These are phyloP conservation scores for Aspergillus cejpii DNA, from an alignment of 2,329 filamentous ascomycete genomes.

Conservation along the genomic window DNA sequence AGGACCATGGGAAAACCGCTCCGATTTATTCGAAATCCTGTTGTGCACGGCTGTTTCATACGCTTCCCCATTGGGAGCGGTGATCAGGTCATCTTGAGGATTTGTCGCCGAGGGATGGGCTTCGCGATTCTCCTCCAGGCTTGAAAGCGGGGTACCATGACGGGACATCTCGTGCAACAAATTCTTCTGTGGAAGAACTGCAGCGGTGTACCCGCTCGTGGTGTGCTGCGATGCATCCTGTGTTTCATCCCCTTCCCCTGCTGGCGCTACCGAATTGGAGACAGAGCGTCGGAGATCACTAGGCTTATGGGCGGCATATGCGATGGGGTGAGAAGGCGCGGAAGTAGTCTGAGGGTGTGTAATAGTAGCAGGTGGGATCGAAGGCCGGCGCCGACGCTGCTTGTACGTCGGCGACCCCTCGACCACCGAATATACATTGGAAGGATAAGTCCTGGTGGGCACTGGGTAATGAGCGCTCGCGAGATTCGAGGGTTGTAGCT, in stretches of 20 bases:
- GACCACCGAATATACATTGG: conserved; percentile 87
- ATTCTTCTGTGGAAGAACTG: conserved; percentile 70
- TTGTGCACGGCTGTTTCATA: conserved; percentile 50
- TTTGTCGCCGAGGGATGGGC: conserved; percentile 63
- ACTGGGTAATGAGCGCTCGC: conserved; percentile 72
- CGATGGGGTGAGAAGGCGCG: conserved; percentile 34
- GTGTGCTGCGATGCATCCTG: conserved; percentile 74
- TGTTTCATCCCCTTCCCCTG: conserved; percentile 71
- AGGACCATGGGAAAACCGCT: conserved; percentile 55
- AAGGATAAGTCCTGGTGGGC: conserved; percentile 58
- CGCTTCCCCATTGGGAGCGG: conserved; percentile 57
- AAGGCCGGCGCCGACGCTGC: conserved; percentile 88
- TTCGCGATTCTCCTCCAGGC: conserved; percentile 72
- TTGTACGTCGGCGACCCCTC: conserved; percentile 99
- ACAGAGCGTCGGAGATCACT: conserved; percentile 89
- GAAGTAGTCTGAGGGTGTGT: conserved; percentile 43
- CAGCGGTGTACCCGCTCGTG: conserved; percentile 62
- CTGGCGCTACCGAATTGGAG: conserved; percentile 75
- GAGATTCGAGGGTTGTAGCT: conserved; percentile 78
- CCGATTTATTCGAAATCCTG: conserved; percentile 54
- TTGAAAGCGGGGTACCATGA: conserved; percentile 82
- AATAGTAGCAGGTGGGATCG: conserved; percentile 67
- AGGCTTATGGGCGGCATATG: conserved; percentile 64
- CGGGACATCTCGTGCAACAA: conserved; percentile 71
- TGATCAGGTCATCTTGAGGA: conserved; percentile 59